phyloP scores from a whole-genome alignment of 176 grass and related monocot species.

The Otatea glauca region DNA sequence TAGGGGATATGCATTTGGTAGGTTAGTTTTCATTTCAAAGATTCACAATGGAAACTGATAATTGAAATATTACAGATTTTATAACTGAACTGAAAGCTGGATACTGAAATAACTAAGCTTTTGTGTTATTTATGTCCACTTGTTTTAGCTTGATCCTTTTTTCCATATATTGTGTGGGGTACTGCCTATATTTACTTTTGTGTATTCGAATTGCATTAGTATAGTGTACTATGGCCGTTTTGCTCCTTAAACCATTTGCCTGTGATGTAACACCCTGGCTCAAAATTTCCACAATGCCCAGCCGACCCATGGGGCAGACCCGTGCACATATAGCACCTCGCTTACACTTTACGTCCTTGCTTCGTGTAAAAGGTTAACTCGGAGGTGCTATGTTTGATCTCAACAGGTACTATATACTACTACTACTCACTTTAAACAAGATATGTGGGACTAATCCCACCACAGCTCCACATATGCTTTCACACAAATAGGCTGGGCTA shows the following conservation, averaged over 20 bases:
- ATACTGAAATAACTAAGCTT: slow-evolving; percentile 2
- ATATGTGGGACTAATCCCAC: too few species aligned
- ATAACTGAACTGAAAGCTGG: not conserved
- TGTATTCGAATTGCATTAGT: not conserved
- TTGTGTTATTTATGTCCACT: slow-evolving; percentile 4
- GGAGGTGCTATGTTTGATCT: too few species aligned
- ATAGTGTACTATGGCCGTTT: not conserved
- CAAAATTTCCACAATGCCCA: too few species aligned
- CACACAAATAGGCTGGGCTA: too few species aligned
- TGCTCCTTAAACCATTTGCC: not conserved
- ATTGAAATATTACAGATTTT: not conserved
- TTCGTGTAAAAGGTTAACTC: too few species aligned
- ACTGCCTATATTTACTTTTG: not conserved
- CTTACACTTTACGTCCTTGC: too few species aligned
- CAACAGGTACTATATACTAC: too few species aligned
- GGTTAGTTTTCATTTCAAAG: not conserved
- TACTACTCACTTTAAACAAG: too few species aligned
- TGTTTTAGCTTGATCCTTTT: not conserved
- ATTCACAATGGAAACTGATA: not conserved
- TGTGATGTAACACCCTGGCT: not conserved
- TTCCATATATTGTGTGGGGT: not conserved
- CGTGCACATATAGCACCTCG: too few species aligned
- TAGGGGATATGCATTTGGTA: not conserved
- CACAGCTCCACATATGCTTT: too few species aligned
- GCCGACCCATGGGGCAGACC: too few species aligned